Percentiles rank a stretch among this genome's conserved stretches.
Evolutionary conservation across 495 filamentous ascomycete species (phyloP).

Genomic region (Podospora bellae-mahoneyi): DNA sequence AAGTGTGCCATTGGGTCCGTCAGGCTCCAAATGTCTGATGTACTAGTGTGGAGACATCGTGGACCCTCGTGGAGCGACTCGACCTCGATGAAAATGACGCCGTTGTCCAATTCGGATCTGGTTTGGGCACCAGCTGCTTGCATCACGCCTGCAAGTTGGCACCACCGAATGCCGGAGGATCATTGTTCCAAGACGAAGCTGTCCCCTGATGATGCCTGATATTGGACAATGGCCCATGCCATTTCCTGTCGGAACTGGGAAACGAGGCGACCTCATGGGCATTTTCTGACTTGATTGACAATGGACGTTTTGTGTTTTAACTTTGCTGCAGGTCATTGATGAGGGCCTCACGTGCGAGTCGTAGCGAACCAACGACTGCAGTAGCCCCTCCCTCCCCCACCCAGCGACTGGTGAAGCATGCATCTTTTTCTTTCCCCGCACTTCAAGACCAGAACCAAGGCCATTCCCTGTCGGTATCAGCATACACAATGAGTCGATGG

Average conservation of each 20-base stretch:
- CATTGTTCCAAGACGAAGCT: background rate
- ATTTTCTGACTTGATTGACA: background rate
- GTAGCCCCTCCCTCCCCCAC: background rate
- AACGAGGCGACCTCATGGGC: background rate
- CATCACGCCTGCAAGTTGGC: background rate
- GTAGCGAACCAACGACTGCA: background rate
- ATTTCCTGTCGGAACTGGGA: background rate
- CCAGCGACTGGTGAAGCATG: background rate
- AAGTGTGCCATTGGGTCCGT: background rate
- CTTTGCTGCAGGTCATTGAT: background rate
- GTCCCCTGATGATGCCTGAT: background rate
- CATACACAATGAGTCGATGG: conserved; percentile 1
- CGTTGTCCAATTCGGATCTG: background rate
- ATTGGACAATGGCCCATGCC: background rate
- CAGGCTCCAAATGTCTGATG: background rate
- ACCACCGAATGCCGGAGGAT: background rate
- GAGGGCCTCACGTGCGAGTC: background rate
- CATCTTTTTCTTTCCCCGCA: background rate
- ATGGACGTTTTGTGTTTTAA: background rate
- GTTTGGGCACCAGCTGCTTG: background rate
- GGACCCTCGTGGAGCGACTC: background rate
- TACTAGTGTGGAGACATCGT: background rate
- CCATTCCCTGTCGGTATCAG: background rate
- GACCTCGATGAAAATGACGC: background rate
- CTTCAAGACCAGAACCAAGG: background rate